A percentile compares a stretch with the other conserved stretches of the same genome.
phyloP scores from a whole-genome alignment of 169 alveolate genomes.

The Cryptosporidium bovis region DNA sequence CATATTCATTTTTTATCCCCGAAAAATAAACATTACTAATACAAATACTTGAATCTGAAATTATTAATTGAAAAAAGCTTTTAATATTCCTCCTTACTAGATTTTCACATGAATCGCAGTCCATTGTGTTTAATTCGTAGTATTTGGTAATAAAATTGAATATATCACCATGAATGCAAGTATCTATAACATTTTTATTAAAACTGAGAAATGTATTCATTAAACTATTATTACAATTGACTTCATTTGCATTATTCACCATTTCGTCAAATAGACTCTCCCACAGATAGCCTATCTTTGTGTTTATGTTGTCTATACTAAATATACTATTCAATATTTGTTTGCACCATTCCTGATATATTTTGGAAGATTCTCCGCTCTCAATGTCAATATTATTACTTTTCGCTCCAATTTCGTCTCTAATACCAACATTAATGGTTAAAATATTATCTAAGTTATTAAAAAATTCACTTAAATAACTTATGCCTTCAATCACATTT shows the following conservation, averaged over 20 bases:
- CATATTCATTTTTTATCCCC: not conserved
- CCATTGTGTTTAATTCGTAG: constrained; percentile 1
- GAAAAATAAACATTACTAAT: not conserved
- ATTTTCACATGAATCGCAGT: constrained; percentile 38
- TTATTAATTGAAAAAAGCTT: constrained; percentile 18
- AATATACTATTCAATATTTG: constrained; percentile 4
- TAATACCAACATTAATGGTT: not conserved
- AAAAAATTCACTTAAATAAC: constrained; percentile 15
- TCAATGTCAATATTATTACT: not conserved
- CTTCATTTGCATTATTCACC: not conserved
- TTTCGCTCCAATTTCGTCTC: not conserved
- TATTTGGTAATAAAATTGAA: not conserved
- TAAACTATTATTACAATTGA: not conserved
- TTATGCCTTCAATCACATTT: constrained; percentile 27
- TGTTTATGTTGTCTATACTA: constrained; percentile 24
- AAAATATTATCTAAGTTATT: not conserved
- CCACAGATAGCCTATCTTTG: constrained; percentile 26
- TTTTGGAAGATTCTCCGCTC: not conserved
- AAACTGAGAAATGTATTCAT: not conserved
- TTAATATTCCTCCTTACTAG: constrained; percentile 25
- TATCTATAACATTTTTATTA: not conserved
- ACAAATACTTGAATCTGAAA: constrained; percentile 30
- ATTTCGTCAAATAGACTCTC: constrained; percentile 11
- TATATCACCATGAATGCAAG: not conserved
- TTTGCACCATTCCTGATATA: constrained; percentile 46